Conservation (phyloP, 2,329 filamentous ascomycete species). For the Colletotrichum orchidophilum region DNA sequence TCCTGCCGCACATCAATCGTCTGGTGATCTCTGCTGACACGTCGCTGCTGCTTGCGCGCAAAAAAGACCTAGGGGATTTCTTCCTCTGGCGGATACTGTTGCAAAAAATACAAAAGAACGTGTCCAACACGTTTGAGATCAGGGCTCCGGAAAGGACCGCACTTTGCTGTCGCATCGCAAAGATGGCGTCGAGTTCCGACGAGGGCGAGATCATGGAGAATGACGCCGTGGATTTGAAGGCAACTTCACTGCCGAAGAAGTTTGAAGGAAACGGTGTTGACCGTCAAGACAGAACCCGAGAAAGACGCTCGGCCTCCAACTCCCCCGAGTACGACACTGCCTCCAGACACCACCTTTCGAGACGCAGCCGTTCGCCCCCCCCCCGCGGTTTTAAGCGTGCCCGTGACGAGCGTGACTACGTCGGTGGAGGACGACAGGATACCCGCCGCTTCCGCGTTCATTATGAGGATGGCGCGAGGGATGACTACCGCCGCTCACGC, state of each 20-base stretch:
- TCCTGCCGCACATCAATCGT: constrained; percentile 31
- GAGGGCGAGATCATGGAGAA: constrained; percentile 88
- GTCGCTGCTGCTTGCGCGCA: constrained; percentile 30
- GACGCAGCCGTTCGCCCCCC: constrained; percentile 60
- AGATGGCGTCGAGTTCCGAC: constrained; percentile 70
- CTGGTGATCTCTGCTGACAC: constrained; percentile 35
- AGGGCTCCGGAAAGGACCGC: background rate
- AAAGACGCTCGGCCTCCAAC: constrained; percentile 62
- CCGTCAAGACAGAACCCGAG: constrained; percentile 85
- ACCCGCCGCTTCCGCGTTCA: constrained; percentile 68
- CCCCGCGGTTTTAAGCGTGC: constrained; percentile 74
- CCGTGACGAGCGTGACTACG: constrained; percentile 68
- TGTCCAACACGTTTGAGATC: background rate
- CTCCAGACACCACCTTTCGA: constrained; percentile 52
- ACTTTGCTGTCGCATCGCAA: constrained; percentile 10
- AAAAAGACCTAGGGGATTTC: constrained; percentile 32
- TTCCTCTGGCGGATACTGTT: constrained; percentile 33
- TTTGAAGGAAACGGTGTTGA: constrained; percentile 87
- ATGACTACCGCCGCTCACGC: constrained; percentile 57
- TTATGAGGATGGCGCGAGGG: constrained; percentile 66
- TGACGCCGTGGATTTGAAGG: constrained; percentile 74
- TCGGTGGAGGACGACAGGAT: constrained; percentile 54
- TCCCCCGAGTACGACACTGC: constrained; percentile 63
- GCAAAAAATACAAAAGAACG: constrained; percentile 1
- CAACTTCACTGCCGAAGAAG: constrained; percentile 83